Evolutionary conservation across 768 basidiomycete species (phyloP), one percentile per base, ranked within the genome.

Genomic region (Dioszegia crocea): DNA sequence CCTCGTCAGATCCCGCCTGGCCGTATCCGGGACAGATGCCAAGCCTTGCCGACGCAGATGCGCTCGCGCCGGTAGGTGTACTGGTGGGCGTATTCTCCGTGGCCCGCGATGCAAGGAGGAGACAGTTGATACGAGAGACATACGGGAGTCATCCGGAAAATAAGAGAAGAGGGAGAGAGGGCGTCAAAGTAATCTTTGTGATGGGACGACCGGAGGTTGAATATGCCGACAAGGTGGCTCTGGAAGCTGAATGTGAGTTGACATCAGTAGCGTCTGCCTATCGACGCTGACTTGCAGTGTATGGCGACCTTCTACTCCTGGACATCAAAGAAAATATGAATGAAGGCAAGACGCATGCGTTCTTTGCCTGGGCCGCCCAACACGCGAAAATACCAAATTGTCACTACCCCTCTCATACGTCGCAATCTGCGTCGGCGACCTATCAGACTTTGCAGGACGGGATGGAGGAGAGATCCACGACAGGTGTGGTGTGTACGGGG

Each of bases 321-420:
- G 88, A 90, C 26, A 85, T 86, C 43, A 71, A 83, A 10, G 94
- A 98, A 79, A 96, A 97, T 77, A 97, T 98, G 94, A 97, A 98
- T 77, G 80, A 83, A 47, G 94, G 94, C 57, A 98, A 98, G 78
- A 88, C 89, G 4, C 82, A 94, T 71, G 84, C 87, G 1, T 98
- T 86, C 79, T 97, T 92, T 80, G 84, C 84, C 14, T 98, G 94
- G 94, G 90, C 93, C 4, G 84, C 89, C 36, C 83, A 86, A 70
- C 86, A 89, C 66, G 91, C 91, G 10, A 91, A 89, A 84, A 91
- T 97, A 0, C 91, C 91, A 40, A 86, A 88, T 19, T 80, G 87
- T 43, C 67, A 75, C 23, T 53, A 53, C 29, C 30, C 47, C 29
- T 17, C 47, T 3, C 26, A 30, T 12, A 43, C n/a, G 9, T 33